Percentiles rank a stretch among this genome's conserved stretches.
Conservation (phyloP, 768 basidiomycete species). For the Lyophyllum semitale region DNA sequence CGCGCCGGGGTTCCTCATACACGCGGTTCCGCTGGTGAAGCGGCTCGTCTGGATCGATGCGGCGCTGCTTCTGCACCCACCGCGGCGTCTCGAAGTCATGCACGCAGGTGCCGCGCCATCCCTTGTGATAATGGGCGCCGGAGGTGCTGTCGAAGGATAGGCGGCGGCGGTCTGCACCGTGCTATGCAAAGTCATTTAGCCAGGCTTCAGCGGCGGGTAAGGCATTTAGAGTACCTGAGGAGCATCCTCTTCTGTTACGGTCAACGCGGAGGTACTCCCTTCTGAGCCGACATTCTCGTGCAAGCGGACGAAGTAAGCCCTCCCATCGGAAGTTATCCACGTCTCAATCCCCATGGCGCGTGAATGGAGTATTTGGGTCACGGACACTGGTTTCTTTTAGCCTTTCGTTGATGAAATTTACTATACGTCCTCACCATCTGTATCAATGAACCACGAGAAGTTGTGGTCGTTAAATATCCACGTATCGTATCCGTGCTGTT, state of each 20-base stretch:
- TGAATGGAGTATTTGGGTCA: slow-evolving; percentile 63
- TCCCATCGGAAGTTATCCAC: slow-evolving; percentile 85
- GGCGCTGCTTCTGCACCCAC: slow-evolving; percentile 79
- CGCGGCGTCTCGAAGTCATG: slow-evolving; percentile 73
- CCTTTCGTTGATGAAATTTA: neutral
- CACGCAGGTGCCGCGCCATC: slow-evolving; percentile 81
- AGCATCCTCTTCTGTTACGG: slow-evolving; percentile 23
- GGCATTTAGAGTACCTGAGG: slow-evolving; percentile 17
- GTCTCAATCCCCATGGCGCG: slow-evolving; percentile 65
- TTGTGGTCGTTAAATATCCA: slow-evolving; percentile 70
- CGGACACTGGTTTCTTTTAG: slow-evolving; percentile 51
- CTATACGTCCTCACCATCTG: slow-evolving; percentile 53
- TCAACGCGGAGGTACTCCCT: slow-evolving; percentile 17
- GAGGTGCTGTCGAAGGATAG: slow-evolving; percentile 20
- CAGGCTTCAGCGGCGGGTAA: neutral
- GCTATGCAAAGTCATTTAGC: slow-evolving; percentile 5
- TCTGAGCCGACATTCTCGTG: slow-evolving; percentile 38
- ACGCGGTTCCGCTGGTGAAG: slow-evolving; percentile 23
- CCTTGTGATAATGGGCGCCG: slow-evolving; percentile 22
- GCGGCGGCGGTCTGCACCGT: slow-evolving; percentile 10
- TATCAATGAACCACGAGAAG: slow-evolving; percentile 74
- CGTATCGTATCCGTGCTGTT: slow-evolving; percentile 57
- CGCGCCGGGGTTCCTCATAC: slow-evolving; percentile 70
- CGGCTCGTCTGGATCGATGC: slow-evolving; percentile 48
- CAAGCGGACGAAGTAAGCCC: slow-evolving; percentile 77